Base-by-base conservation (phyloP, 176 grass and related monocot genomes). In the Calamus simplicifolius region DNA sequence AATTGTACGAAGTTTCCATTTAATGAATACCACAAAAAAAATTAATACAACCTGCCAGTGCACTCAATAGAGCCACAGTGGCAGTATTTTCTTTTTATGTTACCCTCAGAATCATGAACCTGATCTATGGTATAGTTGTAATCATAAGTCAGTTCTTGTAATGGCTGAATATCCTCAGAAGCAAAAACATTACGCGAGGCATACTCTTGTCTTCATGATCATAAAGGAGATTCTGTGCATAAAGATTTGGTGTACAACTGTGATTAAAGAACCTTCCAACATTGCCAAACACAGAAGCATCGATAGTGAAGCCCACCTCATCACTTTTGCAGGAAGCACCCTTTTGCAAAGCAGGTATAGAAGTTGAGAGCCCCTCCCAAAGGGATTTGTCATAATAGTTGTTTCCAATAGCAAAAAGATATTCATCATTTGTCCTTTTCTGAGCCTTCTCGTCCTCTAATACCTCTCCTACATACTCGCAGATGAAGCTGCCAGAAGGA, bases 91-190 rank as follows among this genome's bases (percentile, higher is more conserved):
- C 83, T 93, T 80, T 84, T 93, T 59, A 93, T 80, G 75, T 93
- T 87, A 57, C 88, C 88, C 70, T 79, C 61, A n/a, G 57, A 49
- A 64, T 93, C 88, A 81, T 93, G 69, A 54, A 93, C 88, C 59
- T 84, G 76, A 80, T 87, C 88, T 54, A 84, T 77, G 25, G 62
- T 57, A 69, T 93, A 93, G 57, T 93, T 93, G 70, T 93, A 93
- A 67, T 93, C 80, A 69, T 87, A 93, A 1, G 77, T 16, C n/a
- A 93, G 66, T 59, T 87, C 83, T 68, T 84, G 60, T 51, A 69
- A 49, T 12, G 80, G 64, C 26, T 48, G 69, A 78, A 93, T 93
- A 81, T 93, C 62, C 25, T 87, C 88, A 21, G 56, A 65, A 35
- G 83, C 77, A 54, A 93, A 57, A 93, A 87, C 83, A 84, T 84